Base-by-base conservation (phyloP, 2,329 filamentous ascomycete species). In the Cercospora berteroae region DNA sequence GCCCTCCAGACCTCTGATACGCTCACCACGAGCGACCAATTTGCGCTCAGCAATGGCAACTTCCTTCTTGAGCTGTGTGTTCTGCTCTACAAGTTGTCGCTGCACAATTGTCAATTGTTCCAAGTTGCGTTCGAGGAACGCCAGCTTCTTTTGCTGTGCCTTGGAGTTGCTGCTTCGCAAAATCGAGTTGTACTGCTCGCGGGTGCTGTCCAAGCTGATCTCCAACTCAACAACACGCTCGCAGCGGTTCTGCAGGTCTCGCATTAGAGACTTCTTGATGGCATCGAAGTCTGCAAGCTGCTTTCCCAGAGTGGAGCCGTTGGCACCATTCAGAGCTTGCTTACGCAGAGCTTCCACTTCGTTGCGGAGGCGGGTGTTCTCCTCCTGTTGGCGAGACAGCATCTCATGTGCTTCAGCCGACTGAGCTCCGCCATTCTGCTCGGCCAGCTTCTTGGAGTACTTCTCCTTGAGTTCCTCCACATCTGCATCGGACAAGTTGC, bases 61-160 rank as follows among this genome's bases (percentile, higher is more conserved):
- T 82, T 99, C 95, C 85, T 99, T 98, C 89, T 99, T 99, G 76
- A 99, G 85, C 70, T 90, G 91, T 74, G 92, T 92, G 82, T 99
- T 99, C 81, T 99, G 95, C 83, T 99, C 95, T 33, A 99, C 95
- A 12, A 99, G 89, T 82, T 99, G 95, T 64, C 95, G 89, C 81
- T 99, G 95, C 63, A 99, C 95, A 77, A 97, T 93, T 3, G 95
- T 99, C 64, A 99, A 86, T 81, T 99, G 95, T 82, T 99, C 95
- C 48, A 99, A 88, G 79, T 99, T 99, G 77, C 95, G 90, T 84
- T 99, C 95, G 60, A 99, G 83, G 86, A 99, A 99, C 16, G 95
- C 96, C 92, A 99, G 98, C 87, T 99, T 99, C 90, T 99, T 99
- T 82, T 99, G 95, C 83, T 99, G 95, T 25, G 95, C 94, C 67